A percentile compares a stretch with the other conserved stretches of the same genome.
These are phyloP conservation scores for Tulasnella sp. DNA, from an alignment of 768 basidiomycete species.

Conservation along the genomic window DNA sequence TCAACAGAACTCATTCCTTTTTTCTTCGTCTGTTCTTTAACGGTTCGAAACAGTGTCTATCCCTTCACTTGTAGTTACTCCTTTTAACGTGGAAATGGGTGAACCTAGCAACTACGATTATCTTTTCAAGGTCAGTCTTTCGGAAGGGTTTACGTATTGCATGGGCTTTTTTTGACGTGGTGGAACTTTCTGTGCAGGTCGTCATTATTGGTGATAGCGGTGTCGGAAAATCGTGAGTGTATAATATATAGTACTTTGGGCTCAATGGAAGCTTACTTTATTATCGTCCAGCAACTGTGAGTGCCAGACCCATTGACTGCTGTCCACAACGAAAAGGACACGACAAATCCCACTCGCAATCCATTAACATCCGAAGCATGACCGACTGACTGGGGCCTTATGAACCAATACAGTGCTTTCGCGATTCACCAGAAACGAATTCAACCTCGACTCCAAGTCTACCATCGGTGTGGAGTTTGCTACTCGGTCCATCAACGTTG, in stretches of 20 bases:
- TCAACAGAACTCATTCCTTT: background rate
- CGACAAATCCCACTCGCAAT: background rate
- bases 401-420: constrained; percentile 95
- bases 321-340: background rate
- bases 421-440: constrained; percentile 98
- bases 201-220: constrained; percentile 99
- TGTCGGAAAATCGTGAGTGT: constrained; percentile 96
- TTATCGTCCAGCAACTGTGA: constrained; percentile 50
- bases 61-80: background rate
- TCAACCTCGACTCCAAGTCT: constrained; percentile 98
- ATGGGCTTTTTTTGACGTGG: background rate
- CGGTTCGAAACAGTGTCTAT: background rate
- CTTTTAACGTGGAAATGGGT: constrained; percentile 46
- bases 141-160: background rate
- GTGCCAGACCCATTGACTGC: no score
- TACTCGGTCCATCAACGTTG: constrained; percentile 92
- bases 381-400: background rate
- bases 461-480: constrained; percentile 99
- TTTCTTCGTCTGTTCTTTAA: background rate
- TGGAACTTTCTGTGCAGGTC: constrained; percentile 46
- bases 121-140: constrained; percentile 83
- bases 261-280: background rate
- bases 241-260: constrained; percentile 10
- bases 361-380: background rate
- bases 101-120: constrained; percentile 97